These are phyloP conservation scores for Ascoidea asiatica DNA, from an alignment of 805 yeast genomes.

Conservation along the genomic window DNA sequence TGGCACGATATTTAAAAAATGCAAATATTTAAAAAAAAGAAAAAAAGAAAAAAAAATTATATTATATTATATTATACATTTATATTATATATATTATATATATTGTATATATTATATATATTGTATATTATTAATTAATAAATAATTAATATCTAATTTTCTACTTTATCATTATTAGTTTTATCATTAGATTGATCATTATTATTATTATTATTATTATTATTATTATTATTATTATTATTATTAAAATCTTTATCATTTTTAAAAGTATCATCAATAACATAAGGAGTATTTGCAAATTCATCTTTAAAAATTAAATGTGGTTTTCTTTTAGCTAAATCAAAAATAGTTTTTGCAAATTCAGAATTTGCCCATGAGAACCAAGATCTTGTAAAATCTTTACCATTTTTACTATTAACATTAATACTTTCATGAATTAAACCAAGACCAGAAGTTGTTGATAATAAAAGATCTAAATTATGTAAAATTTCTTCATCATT, in stretches of 20 bases:
- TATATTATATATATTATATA: too few relatives aligned
- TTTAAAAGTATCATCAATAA: not conserved
- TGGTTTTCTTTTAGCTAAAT: constrained; percentile 62
- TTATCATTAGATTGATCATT: not conserved
- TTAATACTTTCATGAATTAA: constrained; percentile 74
- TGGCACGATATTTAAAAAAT: not conserved
- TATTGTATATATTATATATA: not conserved
- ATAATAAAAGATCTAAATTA: constrained; percentile 35
- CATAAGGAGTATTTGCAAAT: constrained; percentile 8
- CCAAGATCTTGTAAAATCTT: constrained; percentile 70
- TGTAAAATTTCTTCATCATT: constrained; percentile 54
- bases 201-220: too few relatives aligned
- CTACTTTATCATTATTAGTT: too few relatives aligned
- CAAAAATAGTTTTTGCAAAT: constrained; percentile 75
- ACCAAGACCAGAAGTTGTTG: constrained; percentile 61
- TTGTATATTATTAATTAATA: too few relatives aligned
- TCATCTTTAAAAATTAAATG: constrained; percentile 47
- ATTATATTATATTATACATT: too few relatives aligned
- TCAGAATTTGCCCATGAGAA: constrained; percentile 92
- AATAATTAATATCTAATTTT: too few relatives aligned
- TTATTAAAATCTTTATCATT: too few relatives aligned
- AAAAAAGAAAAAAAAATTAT: too few relatives aligned
- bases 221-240: too few relatives aligned
- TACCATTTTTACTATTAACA: constrained; percentile 37
- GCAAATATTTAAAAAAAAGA: not conserved